Base-by-base conservation (phyloP, 192 early-diverging fungal species). In the Coemansia sp. region DNA sequence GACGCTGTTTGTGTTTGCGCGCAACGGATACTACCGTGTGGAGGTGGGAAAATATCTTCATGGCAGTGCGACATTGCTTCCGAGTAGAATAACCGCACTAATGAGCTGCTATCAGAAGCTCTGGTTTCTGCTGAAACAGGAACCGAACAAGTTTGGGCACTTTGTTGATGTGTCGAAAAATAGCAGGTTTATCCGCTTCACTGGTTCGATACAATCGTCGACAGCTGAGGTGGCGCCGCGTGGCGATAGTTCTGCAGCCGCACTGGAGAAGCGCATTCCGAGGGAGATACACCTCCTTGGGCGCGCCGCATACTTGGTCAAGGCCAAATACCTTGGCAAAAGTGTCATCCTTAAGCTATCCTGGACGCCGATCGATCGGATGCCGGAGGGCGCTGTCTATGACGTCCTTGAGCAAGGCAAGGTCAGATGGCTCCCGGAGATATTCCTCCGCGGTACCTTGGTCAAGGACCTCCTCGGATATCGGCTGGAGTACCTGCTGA, bases 381-480 rank as follows among this genome's bases (percentile, higher is more conserved):
- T 59, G 25, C 51, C 50, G 1, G 64, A 66, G 27, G 56, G 56
- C 22, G 64, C 56, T 1, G 29, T 54, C 7, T 66, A 58, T 23
- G 50, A 66, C 28, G 38, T 66, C 1, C 56, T 66, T 7, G 25
- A 38, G 9, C 16, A 14, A 9, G 3, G 16, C 16, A 40, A 19
- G 9, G 48, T 58, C 16, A 29, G 11, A 0, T 12, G 40, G 3
- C 30, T 65, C 0, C 56, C 64, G 1, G 7, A 35, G 12, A 33
- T 65, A 0, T 54, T 46, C 22, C 16, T 21, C 10, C 58, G 64
- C 23, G 64, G 64, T 0, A 51, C 58, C 5, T 24, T 59, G 4
- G 24, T 30, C 18, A 4, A 5, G 2, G 50, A 55, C n/a, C 7
- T 58, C 22, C 47, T 66, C 23, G 64, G 64, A 19, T 66, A 58